Base-by-base conservation (phyloP, 2,329 filamentous ascomycete species). In the Blastomyces gilchristii region DNA sequence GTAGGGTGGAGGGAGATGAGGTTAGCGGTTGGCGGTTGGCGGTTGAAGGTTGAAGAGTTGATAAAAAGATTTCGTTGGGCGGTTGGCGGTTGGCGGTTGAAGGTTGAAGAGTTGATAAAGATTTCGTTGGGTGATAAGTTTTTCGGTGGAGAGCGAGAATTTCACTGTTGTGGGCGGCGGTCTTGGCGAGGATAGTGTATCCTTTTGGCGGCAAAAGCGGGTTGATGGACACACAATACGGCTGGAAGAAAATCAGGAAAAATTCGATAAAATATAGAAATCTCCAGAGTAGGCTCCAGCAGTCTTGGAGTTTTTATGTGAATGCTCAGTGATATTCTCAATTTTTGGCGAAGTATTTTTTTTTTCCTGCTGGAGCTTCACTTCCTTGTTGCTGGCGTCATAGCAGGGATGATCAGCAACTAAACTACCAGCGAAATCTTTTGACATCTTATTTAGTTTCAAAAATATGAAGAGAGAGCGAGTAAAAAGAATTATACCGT, bases 161-260 rank as follows among this genome's bases (percentile, higher is more conserved):
- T 65, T 65, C 52, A 45, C 58, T 63, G 62, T 65, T 62, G 63
- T 62, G 58, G 59, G 22, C 43, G n/a, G 60, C 4, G 60, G 63
- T 65, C 63, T 65, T 65, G 63, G 63, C 63, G 63, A 31, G 28
- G 28, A n/a, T 18, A 37, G 34, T 49, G 61, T 50, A 58, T 18
- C 57, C 34, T 59, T 59, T 59, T 31, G 57, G 57, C 43, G 41
- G 43, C 12, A 59, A 47, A 11, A 59, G 1, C 4, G 22, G 22
- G 25, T 6, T 12, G 22, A 31, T 31, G 14, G 5, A 1, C 22
- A 28, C 57, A 25, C 57, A n/a, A 22, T 22, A 12, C n/a, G 34
- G 18, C 54, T 6, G 18, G 11, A 1, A 22, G 12, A 59, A 59
- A 59, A 47, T 59, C 25, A 49, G 41, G 5, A 22, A 58, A 58